Percentiles rank a stretch among this genome's conserved stretches.
phyloP scores from a whole-genome alignment of 2,329 filamentous ascomycete genomes.

The Whalleya microplaca region DNA sequence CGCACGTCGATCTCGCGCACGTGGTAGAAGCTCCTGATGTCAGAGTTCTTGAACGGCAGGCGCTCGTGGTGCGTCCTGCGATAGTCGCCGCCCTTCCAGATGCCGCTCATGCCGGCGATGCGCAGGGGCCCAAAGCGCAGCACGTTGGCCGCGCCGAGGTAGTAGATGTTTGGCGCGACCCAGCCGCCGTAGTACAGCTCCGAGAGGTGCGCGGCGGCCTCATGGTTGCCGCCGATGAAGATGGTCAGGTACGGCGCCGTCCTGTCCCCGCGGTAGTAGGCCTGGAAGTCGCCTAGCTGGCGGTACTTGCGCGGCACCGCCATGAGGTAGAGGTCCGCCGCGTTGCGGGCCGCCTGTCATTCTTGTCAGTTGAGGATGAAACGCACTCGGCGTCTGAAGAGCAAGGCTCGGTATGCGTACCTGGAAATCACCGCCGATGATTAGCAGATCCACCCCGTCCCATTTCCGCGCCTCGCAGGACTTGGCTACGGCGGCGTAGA shows the following conservation, averaged over 20 bases:
- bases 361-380: neutral
- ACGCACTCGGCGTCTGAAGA: slow-evolving; percentile 39
- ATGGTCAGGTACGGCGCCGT: slow-evolving; percentile 86
- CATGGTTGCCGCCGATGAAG: slow-evolving; percentile 94
- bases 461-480: slow-evolving; percentile 74
- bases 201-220: slow-evolving; percentile 86
- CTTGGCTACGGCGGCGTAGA: slow-evolving; percentile 77
- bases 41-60: slow-evolving; percentile 77
- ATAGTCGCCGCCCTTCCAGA: slow-evolving; percentile 93
- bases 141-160: slow-evolving; percentile 90
- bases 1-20: slow-evolving; percentile 88
- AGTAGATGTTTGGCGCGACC: slow-evolving; percentile 97
- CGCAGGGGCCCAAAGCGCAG: slow-evolving; percentile 81
- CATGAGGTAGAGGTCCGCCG: slow-evolving; percentile 84
- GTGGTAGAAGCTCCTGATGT: slow-evolving; percentile 85
- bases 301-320: slow-evolving; percentile 89
- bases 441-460: slow-evolving; percentile 83
- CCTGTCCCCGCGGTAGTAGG: slow-evolving; percentile 83
- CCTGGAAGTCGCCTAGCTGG: slow-evolving; percentile 86
- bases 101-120: slow-evolving; percentile 88
- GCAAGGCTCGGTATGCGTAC: slow-evolving; percentile 43
- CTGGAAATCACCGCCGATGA: slow-evolving; percentile 97
- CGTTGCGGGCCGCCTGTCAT: slow-evolving; percentile 75
- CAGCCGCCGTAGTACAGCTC: slow-evolving; percentile 97
- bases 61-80: slow-evolving; percentile 81